Evolutionary conservation across 441 rosid genomes (phyloP).

Genomic region (Populus hybrid): DNA sequence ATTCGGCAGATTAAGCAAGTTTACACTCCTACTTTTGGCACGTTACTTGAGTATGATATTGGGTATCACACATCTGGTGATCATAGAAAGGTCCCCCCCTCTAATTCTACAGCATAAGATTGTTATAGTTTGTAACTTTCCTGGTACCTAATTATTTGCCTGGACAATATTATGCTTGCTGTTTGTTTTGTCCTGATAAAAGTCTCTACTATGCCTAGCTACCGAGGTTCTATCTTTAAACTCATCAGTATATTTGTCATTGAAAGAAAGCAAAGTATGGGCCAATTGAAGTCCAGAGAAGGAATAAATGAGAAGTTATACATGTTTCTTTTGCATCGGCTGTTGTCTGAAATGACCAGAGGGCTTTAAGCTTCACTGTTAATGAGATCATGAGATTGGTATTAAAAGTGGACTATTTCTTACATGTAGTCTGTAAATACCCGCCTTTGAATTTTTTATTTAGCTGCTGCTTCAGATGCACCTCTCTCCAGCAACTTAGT

Average conservation of each 20-base stretch:
- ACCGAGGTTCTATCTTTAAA: not conserved
- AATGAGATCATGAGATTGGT: not conserved
- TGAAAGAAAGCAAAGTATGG: not conserved
- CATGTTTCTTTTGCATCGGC: not conserved
- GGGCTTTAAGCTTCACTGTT: not conserved
- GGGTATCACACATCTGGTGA: conserved; percentile 53
- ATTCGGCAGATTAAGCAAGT: conserved; percentile 63
- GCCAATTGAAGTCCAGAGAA: not conserved
- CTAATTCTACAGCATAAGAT: not conserved
- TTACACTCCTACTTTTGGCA: conserved; percentile 40
- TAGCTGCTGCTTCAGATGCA: no score
- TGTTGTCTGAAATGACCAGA: not conserved
- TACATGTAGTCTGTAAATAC: no score
- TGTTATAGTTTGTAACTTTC: not conserved
- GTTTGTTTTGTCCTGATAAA: not conserved
- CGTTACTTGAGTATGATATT: conserved; percentile 50
- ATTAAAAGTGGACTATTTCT: not conserved
- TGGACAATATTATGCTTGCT: not conserved
- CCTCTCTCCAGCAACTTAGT: no score
- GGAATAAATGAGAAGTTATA: not conserved
- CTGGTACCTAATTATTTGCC: not conserved
- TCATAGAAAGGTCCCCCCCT: conserved; percentile 51
- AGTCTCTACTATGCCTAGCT: not conserved
- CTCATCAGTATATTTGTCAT: not conserved
- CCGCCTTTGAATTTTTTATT: no score